Evolutionary conservation across 2,329 filamentous ascomycete species (phyloP).

Genomic region (Penicillium hordei): DNA sequence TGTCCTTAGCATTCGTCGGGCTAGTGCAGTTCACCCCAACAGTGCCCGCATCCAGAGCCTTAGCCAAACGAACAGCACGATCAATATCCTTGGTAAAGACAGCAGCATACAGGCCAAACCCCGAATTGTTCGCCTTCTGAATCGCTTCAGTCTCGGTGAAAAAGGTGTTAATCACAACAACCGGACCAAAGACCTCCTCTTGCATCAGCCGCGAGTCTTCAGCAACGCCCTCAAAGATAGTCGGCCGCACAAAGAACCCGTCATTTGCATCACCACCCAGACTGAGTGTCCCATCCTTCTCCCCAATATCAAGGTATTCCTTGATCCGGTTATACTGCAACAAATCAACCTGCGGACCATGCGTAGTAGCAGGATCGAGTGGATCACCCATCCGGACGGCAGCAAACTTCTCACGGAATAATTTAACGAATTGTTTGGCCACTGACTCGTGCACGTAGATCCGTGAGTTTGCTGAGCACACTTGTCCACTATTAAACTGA

Average conservation of each 20-base stretch:
- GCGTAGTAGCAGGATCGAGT: slow-evolving; percentile 72
- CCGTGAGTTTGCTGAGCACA: slow-evolving; percentile 62
- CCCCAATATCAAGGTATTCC: slow-evolving; percentile 66
- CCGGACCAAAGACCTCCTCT: slow-evolving; percentile 48
- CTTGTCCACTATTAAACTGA: slow-evolving; percentile 57
- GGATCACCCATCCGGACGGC: slow-evolving; percentile 78
- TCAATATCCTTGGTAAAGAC: slow-evolving; percentile 34
- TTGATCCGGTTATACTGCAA: slow-evolving; percentile 84
- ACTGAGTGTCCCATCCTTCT: slow-evolving; percentile 63
- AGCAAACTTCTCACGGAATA: slow-evolving; percentile 72
- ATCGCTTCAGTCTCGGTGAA: slow-evolving; percentile 57
- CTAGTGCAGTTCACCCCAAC: slow-evolving; percentile 40
- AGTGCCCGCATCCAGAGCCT: slow-evolving; percentile 28
- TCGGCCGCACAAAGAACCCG: slow-evolving; percentile 87
- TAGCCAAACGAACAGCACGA: slow-evolving; percentile 28
- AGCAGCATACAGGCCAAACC: slow-evolving; percentile 33
- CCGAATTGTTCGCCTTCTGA: slow-evolving; percentile 52
- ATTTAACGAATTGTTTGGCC: slow-evolving; percentile 76
- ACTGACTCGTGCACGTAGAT: slow-evolving; percentile 82
- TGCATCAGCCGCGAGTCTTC: slow-evolving; percentile 33
- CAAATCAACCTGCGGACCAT: slow-evolving; percentile 80
- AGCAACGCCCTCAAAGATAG: slow-evolving; percentile 73
- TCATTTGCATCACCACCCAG: slow-evolving; percentile 68
- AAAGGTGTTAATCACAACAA: slow-evolving; percentile 44
- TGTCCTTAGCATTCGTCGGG: slow-evolving; percentile 39